Conservation (phyloP, 345 rosid species). For the Barbarea vulgaris region DNA sequence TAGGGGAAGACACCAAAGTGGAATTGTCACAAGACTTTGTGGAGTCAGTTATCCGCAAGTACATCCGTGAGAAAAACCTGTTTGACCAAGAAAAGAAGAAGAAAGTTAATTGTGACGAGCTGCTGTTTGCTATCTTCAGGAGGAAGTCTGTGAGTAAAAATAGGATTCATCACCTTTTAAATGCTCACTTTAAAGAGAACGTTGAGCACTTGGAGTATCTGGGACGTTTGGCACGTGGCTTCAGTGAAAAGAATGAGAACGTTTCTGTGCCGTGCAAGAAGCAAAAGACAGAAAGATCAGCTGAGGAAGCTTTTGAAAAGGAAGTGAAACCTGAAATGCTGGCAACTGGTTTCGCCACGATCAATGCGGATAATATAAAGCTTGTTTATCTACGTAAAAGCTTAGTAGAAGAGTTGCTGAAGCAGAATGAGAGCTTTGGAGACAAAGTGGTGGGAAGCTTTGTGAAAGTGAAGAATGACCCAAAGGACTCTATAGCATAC, state of each 20-base stretch:
- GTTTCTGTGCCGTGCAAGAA: constrained; percentile 36
- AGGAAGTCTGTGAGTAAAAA: constrained; percentile 39
- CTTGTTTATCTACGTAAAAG: constrained; percentile 58
- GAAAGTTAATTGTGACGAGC: constrained; percentile 49
- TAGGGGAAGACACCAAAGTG: constrained; percentile 48
- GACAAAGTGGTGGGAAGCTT: constrained; percentile 59
- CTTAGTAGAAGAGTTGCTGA: constrained; percentile 46
- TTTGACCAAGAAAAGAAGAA: constrained; percentile 40
- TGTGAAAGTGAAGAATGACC: constrained; percentile 55
- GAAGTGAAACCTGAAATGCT: constrained; percentile 32
- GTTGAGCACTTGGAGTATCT: constrained; percentile 37
- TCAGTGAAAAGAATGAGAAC: constrained; percentile 21
- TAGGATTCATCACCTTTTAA: constrained; percentile 42
- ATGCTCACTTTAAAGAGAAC: constrained; percentile 45
- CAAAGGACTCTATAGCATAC: constrained; percentile 36
- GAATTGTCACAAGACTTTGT: constrained; percentile 44
- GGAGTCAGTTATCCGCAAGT: constrained; percentile 42
- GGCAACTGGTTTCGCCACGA: constrained; percentile 47
- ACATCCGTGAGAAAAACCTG: constrained; percentile 42
- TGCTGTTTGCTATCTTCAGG: constrained; percentile 49
- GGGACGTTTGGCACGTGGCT: constrained; percentile 26
- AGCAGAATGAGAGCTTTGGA: constrained; percentile 41
- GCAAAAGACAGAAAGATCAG: constrained; percentile 25
- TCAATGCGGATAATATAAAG: constrained; percentile 53
- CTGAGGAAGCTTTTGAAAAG: constrained; percentile 3